Evolutionary conservation across 2,329 filamentous ascomycete genomes (phyloP).

Genomic region (Metarhizium album): DNA sequence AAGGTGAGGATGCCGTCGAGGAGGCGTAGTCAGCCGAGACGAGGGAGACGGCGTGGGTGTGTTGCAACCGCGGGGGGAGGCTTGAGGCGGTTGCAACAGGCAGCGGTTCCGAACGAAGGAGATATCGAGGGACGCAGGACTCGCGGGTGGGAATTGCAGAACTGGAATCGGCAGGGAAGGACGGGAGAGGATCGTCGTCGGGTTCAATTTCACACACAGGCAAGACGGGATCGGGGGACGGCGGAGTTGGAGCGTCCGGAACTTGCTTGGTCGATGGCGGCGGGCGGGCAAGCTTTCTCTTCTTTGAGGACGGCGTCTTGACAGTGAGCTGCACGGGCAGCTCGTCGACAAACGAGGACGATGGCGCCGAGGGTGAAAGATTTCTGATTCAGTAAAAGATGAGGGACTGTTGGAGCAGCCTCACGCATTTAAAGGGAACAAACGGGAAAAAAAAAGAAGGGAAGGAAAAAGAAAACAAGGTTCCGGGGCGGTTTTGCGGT

Average conservation of each 20-base stretch:
- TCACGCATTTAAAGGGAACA: slow-evolving; percentile 4
- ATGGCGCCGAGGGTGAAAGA: slow-evolving; percentile 2
- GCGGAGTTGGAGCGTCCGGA: slow-evolving; percentile 24
- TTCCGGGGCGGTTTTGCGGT: neutral
- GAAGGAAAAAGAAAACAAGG: neutral
- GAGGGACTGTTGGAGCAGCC: slow-evolving; percentile 3
- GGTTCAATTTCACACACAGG: slow-evolving; percentile 43
- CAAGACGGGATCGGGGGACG: slow-evolving; percentile 35
- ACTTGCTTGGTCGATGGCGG: slow-evolving; percentile 27
- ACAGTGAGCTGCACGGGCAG: slow-evolving; percentile 56
- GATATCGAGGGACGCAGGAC: slow-evolving; percentile 22
- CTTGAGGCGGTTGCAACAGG: slow-evolving; percentile 28
- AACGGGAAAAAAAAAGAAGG: no score
- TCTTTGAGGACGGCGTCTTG: slow-evolving; percentile 66
- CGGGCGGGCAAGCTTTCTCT: slow-evolving; percentile 52
- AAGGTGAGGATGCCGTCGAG: slow-evolving; percentile 48
- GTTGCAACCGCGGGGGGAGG: slow-evolving; percentile 1
- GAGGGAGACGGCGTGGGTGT: slow-evolving; percentile 21
- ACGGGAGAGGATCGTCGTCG: slow-evolving; percentile 37
- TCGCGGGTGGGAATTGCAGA: slow-evolving; percentile 24
- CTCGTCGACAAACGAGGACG: slow-evolving; percentile 27
- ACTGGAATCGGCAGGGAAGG: slow-evolving; percentile 35
- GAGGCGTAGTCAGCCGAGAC: slow-evolving; percentile 38
- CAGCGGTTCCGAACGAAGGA: slow-evolving; percentile 29
- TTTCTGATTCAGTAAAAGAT: neutral